Evolutionary conservation across 2,329 filamentous ascomycete species (phyloP), one percentile per base, ranked within the genome.

Genomic region (Blastomyces percursus): DNA sequence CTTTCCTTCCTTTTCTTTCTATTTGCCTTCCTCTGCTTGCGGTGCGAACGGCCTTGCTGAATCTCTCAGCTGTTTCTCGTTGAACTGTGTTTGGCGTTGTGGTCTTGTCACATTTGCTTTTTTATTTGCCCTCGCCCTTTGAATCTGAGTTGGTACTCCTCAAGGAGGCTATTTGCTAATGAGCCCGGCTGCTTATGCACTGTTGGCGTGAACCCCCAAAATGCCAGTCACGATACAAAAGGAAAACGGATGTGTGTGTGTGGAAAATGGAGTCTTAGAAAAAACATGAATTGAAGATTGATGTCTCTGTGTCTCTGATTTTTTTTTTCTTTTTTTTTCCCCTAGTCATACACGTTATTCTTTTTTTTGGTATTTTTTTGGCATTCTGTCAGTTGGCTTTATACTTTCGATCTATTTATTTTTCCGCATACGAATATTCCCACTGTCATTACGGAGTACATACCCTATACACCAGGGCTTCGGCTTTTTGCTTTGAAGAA

Each of bases 61-160:
- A 19, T 46, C 30, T 16, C 16, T 46, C 21, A 52, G 52, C 59
- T 55, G 44, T 60, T 61, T 61, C 59, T 38, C 52, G 64, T 64
- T 46, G 65, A 63, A 64, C 64, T 64, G 64, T 40, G 32, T 40
- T 21, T 40, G 54, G 54, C 11, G 54, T 56, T 56, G 11, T 19
- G 27, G 19, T 5, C 21, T 27, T 50, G 66, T 50, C 12, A 3
- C 11, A 7, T 44, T 44, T 19, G 40, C 12, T 44, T 44, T 16
- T 44, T 51, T 57, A 64, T 62, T 64, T 58, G 60, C 65, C 64
- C 63, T 56, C 8, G 24, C 40, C 11, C 40, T 35, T 35, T 59
- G 56, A 32, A 40, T 59, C 14, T 16, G 56, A 59, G 56, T 59
- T 32, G 21, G 32, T 48, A 30, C 56, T 59, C 56, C 40, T 46